Base-by-base conservation (phyloP, 2,329 filamentous ascomycete species). In the Verticillium nubilum region DNA sequence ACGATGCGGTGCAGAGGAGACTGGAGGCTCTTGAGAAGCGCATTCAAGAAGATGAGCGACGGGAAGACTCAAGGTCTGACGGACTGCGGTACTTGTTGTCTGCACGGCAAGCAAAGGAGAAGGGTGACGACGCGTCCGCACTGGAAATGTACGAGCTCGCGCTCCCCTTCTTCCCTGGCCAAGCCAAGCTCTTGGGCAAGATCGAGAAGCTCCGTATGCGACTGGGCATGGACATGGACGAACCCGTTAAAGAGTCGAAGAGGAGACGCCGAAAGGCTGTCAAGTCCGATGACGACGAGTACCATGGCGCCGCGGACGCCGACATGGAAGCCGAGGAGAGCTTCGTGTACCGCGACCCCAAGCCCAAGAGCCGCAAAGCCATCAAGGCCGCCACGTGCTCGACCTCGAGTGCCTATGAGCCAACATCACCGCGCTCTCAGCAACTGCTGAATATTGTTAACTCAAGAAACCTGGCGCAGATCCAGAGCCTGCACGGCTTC, bases 81-180 rank as follows among this genome's bases (percentile, higher is more conserved):
- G 95, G 94, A 0, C 74, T 98, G 28, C 90, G 92, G 12, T 92
- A 90, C 67, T 76, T 98, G 33, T 80, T 97, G n/a, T 92, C 95
- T 81, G 94, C 92, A 1, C 90, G 95, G 65, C 92, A 97, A 71
- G 90, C 96, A 69, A 92, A 93, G 69, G 91, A 92, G 57, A 83
- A 86, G 4, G 92, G 92, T 2, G 91, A 97, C 65, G 87, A 96
- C 57, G 79, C 78, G 3, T 90, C 85, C 33, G 92, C 93, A 0
- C 75, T 98, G 61, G 86, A 86, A 66, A 94, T 95, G 86, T 97
- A 96, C 69, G 88, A 94, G 71, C 79, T 91, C 64, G 94, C 94
- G 0, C 76, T 92, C 57, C 89, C 91, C 0, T 95, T 86, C 73
- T 98, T 98, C 67, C 93, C 93, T 0, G 87, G 86, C 1, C 95